A percentile compares a stretch with the other conserved stretches of the same genome.
phyloP scores from a whole-genome alignment of 495 filamentous ascomycete species.

The Darksidea phi region DNA sequence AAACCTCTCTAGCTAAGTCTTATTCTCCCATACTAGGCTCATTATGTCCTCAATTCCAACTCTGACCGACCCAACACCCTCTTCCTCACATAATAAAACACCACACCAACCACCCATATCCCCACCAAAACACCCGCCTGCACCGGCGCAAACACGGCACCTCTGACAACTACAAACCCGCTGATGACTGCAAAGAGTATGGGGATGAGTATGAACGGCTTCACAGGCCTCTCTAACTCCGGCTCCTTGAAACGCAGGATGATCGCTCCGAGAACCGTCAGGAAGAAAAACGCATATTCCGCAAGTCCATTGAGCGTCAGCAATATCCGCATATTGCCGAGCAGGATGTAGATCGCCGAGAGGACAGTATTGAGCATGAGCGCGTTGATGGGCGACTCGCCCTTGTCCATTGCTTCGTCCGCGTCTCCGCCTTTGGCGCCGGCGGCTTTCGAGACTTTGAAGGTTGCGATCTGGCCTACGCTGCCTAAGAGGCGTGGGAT shows the following conservation, averaged over 20 bases:
- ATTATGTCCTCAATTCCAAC: too few species aligned
- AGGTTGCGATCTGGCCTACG: conserved; percentile 41
- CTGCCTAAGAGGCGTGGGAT: conserved; percentile 49
- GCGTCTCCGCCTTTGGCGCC: conserved; percentile 5
- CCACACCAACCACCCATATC: conserved; percentile 50
- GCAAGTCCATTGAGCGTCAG: conserved; percentile 58
- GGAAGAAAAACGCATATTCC: conserved; percentile 59
- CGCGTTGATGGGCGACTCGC: conserved; percentile 47
- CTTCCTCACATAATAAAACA: conserved; percentile 42
- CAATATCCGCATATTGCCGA: conserved; percentile 57
- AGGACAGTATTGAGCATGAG: conserved; percentile 51
- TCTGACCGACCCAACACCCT: not conserved
- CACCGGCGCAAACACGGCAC: conserved; percentile 53
- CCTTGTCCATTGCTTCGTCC: conserved; percentile 17
- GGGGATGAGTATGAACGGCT: conserved; percentile 49
- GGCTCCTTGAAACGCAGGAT: conserved; percentile 54
- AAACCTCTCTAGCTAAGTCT: too few species aligned
- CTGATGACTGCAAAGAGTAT: conserved; percentile 52
- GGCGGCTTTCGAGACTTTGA: conserved; percentile 11
- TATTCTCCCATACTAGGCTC: too few species aligned
- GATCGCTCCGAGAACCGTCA: conserved; percentile 55
- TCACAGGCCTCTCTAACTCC: conserved; percentile 49
- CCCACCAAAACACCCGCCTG: conserved; percentile 49
- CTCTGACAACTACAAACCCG: conserved; percentile 55
- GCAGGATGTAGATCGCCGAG: conserved; percentile 53